These are phyloP conservation scores for Kazachstania sp. DNA, from an alignment of 1,139 yeast genomes.

Conservation along the genomic window DNA sequence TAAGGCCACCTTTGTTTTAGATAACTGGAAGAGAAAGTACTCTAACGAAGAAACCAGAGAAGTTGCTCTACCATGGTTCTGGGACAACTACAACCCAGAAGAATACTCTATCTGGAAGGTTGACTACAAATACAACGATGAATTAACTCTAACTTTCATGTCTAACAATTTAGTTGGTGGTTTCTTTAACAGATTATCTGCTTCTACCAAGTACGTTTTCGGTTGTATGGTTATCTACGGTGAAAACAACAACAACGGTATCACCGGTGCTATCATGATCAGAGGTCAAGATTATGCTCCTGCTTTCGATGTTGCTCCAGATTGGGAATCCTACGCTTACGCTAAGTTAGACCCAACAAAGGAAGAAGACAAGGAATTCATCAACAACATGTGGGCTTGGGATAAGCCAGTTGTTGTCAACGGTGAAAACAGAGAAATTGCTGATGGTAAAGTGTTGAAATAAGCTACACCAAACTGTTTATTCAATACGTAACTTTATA, in stretches of 20 bases:
- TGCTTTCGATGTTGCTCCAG: slow-evolving; percentile 98
- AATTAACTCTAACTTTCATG: slow-evolving; percentile 94
- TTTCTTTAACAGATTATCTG: slow-evolving; percentile 91
- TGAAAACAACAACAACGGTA: slow-evolving; percentile 97
- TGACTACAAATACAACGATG: slow-evolving; percentile 96
- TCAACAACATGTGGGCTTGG: slow-evolving; percentile 80
- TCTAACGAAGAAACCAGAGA: slow-evolving; percentile 97
- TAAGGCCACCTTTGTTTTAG: slow-evolving; percentile 60
- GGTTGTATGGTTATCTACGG: slow-evolving; percentile 94
- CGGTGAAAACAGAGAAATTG: slow-evolving; percentile 62
- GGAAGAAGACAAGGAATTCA: slow-evolving; percentile 58
- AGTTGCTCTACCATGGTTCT: slow-evolving; percentile 95
- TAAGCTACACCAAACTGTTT: slow-evolving; percentile 27
- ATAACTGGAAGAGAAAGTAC: slow-evolving; percentile 95
- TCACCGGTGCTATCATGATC: slow-evolving; percentile 86
- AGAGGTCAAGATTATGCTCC: slow-evolving; percentile 90
- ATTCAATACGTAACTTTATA: background rate
- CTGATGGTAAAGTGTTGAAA: slow-evolving; percentile 79
- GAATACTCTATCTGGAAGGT: slow-evolving; percentile 96
- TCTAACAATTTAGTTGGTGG: slow-evolving; percentile 98
- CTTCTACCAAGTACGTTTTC: slow-evolving; percentile 87
- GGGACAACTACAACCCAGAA: slow-evolving; percentile 86
- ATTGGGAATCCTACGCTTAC: slow-evolving; percentile 84
- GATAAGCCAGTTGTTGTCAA: slow-evolving; percentile 62
- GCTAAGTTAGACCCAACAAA: slow-evolving; percentile 59